Conservation (phyloP, 805 yeast genomes). For the Nakazawaea laoshanensis region DNA sequence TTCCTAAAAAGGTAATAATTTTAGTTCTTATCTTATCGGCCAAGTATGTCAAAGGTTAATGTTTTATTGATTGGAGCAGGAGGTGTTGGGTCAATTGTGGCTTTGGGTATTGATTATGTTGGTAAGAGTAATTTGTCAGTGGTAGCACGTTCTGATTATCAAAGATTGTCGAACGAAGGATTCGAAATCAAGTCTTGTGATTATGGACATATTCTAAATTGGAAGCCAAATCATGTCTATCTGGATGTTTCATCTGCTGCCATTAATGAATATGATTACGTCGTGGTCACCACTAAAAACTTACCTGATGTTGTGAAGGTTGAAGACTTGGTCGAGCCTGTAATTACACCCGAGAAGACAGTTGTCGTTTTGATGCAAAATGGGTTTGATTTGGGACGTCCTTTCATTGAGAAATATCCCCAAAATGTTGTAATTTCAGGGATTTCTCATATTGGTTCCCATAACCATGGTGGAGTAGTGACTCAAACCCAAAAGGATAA, state of each 20-base stretch:
- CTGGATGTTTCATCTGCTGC: conserved; percentile 30
- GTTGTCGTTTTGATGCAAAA: conserved; percentile 54
- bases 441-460: conserved; percentile 54
- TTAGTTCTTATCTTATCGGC: no score
- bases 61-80: conserved; percentile 72
- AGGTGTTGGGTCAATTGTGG: conserved; percentile 75
- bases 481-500: conserved; percentile 43
- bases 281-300: conserved; percentile 51
- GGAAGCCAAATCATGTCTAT: conserved; percentile 43
- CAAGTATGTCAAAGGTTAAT: conserved; percentile 11
- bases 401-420: conserved; percentile 44
- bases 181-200: conserved; percentile 49
- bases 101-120: conserved; percentile 44
- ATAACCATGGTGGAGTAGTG: conserved; percentile 40
- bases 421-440: conserved; percentile 48
- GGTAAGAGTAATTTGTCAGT: conserved; percentile 44
- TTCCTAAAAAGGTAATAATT: background rate
- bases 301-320: conserved; percentile 48
- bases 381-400: conserved; percentile 56
- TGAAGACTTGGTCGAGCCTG: conserved; percentile 42
- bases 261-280: conserved; percentile 35
- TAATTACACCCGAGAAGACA: conserved; percentile 35
- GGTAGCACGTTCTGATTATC: conserved; percentile 57
- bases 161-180: conserved; percentile 39
- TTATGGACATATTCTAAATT: conserved; percentile 45